Conservation (phyloP, 2,329 filamentous ascomycete genomes). For the Diaporthe sp. region DNA sequence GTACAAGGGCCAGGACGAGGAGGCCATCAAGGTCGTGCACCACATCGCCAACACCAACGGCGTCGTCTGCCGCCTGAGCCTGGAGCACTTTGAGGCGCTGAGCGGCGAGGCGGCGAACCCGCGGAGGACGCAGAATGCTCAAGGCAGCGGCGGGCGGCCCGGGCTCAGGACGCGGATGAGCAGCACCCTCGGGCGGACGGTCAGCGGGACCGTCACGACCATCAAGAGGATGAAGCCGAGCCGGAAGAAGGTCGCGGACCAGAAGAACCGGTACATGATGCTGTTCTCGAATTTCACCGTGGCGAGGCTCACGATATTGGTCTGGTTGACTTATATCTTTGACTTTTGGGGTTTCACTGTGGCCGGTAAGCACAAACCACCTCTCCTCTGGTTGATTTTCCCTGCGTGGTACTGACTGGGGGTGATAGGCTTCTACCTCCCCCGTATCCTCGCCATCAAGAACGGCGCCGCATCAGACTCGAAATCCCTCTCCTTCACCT, state of each 20-base stretch:
- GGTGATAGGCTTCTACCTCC: conserved; percentile 55
- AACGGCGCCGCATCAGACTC: conserved; percentile 57
- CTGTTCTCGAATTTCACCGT: conserved; percentile 50
- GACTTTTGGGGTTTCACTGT: conserved; percentile 55
- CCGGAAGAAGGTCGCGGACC: conserved; percentile 37
- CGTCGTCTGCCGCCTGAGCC: conserved; percentile 44
- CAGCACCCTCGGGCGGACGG: conserved; percentile 29
- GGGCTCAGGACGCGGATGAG: conserved; percentile 17
- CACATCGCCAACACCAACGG: conserved; percentile 50
- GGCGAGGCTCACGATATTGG: conserved; percentile 51
- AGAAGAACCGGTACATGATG: conserved; percentile 48
- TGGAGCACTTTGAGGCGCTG: conserved; percentile 42
- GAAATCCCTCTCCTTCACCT: conserved; percentile 57
- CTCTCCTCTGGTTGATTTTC: background rate
- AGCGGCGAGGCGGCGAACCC: conserved; percentile 25
- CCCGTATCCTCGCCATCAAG: conserved; percentile 64
- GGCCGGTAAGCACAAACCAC: conserved; percentile 46
- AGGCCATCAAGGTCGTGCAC: conserved; percentile 57
- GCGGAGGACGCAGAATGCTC: background rate
- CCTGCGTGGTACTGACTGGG: background rate
- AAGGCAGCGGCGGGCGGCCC: background rate
- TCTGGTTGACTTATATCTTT: conserved; percentile 54
- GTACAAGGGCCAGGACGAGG: conserved; percentile 51
- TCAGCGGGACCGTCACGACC: conserved; percentile 31
- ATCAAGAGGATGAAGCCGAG: conserved; percentile 33